Evolutionary conservation across 2,329 filamentous ascomycete species (phyloP), one percentile per base, ranked within the genome.

Genomic region (Macrophomina phaseolina): DNA sequence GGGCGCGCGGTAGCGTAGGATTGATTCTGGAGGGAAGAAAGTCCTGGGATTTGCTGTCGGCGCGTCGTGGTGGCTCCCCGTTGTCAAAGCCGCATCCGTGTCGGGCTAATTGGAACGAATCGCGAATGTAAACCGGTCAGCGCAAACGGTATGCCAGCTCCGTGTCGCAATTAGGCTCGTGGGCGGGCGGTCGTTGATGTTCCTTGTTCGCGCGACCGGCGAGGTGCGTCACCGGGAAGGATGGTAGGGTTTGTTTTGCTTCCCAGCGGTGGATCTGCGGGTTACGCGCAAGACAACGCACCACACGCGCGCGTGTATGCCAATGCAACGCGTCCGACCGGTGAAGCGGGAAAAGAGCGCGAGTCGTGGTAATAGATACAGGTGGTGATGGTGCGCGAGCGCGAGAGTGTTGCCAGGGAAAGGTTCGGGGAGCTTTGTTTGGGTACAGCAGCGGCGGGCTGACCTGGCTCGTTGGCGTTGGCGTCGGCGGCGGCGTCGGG

Each of bases 381-480:
- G 36, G 36, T 38, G 2, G 36, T 38, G 36, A 38, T 38, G 36
- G 42, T 45, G 42, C 42, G 16, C 42, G 42, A 9, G 12, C 42
- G 42, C 42, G 42, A 1, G 4, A 5, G 4, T 45, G 42, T 45
- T 45, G 42, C 12, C 16, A 45, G 42, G 42, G 42, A 45, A 45
- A 45, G 7, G 42, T 14, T 45, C 42, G 9, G 42, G 11, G 42
- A 45, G 42, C 42, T 45, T 45, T 45, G 42, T 45, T 45, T 45
- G 42, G 42, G 12, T 38, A 14, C 16, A 5, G 40, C 40, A 14
- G 42, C 8, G 42, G 42, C 11, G 16, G 42, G 42, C 16, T 58
- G 34, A 12, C 36, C 30, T 40, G 32, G 53, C 23, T n/a, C 53
- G 36, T 58, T 58, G 52, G 52, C 40, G 53, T 58, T 40, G 32